Conservation (phyloP, 2,329 filamentous ascomycete species). For the Cryphonectria nitschkei region DNA sequence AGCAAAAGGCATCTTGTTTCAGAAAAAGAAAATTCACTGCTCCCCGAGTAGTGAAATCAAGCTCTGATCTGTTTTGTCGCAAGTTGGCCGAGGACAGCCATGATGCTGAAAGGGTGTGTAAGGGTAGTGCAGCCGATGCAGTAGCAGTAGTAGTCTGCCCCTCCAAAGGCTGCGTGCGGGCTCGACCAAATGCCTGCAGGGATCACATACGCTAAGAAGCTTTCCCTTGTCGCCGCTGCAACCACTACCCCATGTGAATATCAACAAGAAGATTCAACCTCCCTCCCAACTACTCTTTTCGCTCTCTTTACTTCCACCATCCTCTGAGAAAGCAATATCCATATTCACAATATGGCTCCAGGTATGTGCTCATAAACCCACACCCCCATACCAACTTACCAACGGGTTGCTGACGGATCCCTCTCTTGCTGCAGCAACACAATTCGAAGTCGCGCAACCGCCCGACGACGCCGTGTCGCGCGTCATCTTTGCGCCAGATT, state of each 20-base stretch:
- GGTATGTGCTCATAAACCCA: constrained; percentile 36
- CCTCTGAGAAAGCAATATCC: background rate
- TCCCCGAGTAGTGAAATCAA: background rate
- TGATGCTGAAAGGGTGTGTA: background rate
- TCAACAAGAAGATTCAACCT: constrained; percentile 16
- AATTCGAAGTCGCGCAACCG: constrained; percentile 82
- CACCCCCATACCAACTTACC: background rate
- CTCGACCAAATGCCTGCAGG: constrained; percentile 24
- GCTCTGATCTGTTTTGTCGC: background rate
- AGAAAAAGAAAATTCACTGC: background rate
- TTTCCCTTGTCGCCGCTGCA: constrained; percentile 24
- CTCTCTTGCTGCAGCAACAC: constrained; percentile 54
- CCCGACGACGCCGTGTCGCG: constrained; percentile 87
- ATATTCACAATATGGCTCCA: constrained; percentile 43
- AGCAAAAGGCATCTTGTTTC: constrained; percentile 59
- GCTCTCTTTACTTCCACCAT: background rate
- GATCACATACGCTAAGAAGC: constrained; percentile 14
- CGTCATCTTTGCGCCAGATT: constrained; percentile 79
- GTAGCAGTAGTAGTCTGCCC: constrained; percentile 15
- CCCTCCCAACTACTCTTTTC: background rate
- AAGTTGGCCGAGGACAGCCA: background rate
- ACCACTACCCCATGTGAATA: constrained; percentile 22
- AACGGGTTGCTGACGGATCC: constrained; percentile 29
- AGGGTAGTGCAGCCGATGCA: background rate
- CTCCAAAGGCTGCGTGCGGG: constrained; percentile 9